Conservation (phyloP, 805 yeast species). For the Yarrowia sp. region DNA sequence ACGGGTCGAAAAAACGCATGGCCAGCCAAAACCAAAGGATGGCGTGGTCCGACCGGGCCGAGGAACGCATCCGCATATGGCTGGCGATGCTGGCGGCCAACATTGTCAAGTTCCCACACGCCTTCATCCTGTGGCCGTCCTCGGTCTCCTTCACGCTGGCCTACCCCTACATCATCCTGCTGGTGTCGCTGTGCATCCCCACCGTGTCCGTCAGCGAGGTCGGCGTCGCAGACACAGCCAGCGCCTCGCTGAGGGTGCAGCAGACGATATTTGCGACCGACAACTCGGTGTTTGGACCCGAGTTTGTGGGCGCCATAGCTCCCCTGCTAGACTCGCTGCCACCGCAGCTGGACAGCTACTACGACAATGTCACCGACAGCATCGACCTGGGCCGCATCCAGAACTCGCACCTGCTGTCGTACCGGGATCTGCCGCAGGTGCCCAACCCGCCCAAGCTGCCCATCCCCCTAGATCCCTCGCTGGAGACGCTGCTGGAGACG, state of each 20-base stretch:
- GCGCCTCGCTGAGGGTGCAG: conserved; percentile 46
- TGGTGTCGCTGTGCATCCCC: conserved; percentile 44
- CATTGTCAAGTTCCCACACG: conserved; percentile 49
- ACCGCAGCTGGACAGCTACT: conserved; percentile 22
- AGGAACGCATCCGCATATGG: conserved; percentile 37
- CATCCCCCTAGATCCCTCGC: background rate
- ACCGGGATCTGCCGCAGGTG: conserved; percentile 23
- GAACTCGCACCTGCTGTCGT: conserved; percentile 31
- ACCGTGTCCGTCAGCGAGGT: conserved; percentile 41
- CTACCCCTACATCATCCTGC: conserved; percentile 55
- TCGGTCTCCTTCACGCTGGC: conserved; percentile 57
- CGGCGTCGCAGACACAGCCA: conserved; percentile 41
- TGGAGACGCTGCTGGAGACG: conserved; percentile 6
- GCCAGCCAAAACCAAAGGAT: background rate
- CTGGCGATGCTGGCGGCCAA: conserved; percentile 36
- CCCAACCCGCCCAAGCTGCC: conserved; percentile 12
- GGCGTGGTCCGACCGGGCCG: conserved; percentile 18
- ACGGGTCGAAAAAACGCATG: conserved; percentile 25
- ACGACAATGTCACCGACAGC: conserved; percentile 21
- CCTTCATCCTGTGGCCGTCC: conserved; percentile 59
- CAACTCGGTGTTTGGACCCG: conserved; percentile 21
- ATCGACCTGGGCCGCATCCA: conserved; percentile 34
- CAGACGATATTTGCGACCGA: conserved; percentile 50
- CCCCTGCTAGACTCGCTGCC: conserved; percentile 26
- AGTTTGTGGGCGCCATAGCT: conserved; percentile 11